These are phyloP conservation scores for Populus trichocarpa DNA, from an alignment of 441 rosid species.

Conservation along the genomic window DNA sequence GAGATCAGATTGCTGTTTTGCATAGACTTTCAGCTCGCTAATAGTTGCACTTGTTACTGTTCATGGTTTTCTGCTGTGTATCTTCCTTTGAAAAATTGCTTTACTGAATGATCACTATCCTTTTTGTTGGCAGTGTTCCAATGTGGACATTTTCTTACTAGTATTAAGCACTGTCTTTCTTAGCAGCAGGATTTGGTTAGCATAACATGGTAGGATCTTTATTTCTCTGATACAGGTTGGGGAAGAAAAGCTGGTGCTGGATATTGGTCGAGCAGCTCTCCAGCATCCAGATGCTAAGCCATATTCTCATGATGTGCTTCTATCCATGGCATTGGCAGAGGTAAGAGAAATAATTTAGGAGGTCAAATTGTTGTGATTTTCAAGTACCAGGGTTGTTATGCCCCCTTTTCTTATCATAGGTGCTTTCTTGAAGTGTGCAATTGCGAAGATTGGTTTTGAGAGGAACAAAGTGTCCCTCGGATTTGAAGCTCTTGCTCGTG, in stretches of 20 bases:
- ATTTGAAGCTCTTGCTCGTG: slow-evolving; percentile 97
- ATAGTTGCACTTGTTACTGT: neutral
- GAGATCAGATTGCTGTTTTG: neutral
- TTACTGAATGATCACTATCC: neutral
- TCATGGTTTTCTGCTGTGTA: neutral
- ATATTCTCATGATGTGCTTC: slow-evolving; percentile 72
- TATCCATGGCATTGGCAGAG: slow-evolving; percentile 94
- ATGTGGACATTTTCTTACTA: neutral
- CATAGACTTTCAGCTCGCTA: neutral
- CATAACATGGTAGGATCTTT: slow-evolving; percentile 14
- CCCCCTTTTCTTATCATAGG: slow-evolving; percentile 58
- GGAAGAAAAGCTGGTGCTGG: slow-evolving; percentile 75
- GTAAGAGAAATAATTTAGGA: slow-evolving; percentile 46
- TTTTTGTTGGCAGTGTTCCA: neutral
- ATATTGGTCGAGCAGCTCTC: slow-evolving; percentile 77
- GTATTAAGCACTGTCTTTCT: neutral
- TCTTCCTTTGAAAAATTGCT: neutral
- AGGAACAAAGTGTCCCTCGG: slow-evolving; percentile 85
- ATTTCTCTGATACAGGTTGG: slow-evolving; percentile 63
- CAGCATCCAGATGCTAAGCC: slow-evolving; percentile 75
- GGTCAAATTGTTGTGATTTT: slow-evolving; percentile 30
- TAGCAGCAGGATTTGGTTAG: neutral
- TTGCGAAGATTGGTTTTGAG: slow-evolving; percentile 81
- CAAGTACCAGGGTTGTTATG: slow-evolving; percentile 41
- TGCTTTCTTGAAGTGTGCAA: slow-evolving; percentile 90